Percentiles rank a stretch among this genome's conserved stretches.
Evolutionary conservation across 2,329 filamentous ascomycete genomes (phyloP).

Genomic region (Anthostomella pinea): DNA sequence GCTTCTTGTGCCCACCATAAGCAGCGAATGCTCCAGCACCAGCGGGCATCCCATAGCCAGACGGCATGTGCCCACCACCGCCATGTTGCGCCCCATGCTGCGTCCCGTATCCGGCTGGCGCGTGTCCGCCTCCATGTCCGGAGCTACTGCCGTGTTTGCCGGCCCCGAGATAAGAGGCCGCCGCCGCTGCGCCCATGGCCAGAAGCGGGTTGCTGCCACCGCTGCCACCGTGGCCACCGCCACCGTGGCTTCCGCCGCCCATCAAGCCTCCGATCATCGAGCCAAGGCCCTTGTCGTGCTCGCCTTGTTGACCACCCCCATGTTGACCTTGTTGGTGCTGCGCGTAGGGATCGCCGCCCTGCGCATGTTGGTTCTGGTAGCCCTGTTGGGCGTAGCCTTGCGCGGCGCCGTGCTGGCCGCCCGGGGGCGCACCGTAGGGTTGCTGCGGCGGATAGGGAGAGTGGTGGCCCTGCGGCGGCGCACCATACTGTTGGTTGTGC

Average conservation of each 20-base stretch:
- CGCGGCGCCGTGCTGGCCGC: too few species aligned
- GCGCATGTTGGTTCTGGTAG: constrained; percentile 17
- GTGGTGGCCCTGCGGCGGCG: constrained; percentile 21
- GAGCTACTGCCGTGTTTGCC: constrained; percentile 8
- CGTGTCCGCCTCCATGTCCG: constrained; percentile 9
- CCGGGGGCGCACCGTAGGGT: constrained; percentile 13
- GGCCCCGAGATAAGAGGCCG: constrained; percentile 19
- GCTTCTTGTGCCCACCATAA: constrained; percentile 20
- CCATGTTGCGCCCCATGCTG: too few species aligned
- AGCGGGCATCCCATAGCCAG: constrained; percentile 15
- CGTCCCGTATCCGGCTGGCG: constrained; percentile 3
- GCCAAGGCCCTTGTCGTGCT: constrained; percentile 24
- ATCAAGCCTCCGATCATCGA: constrained; percentile 20
- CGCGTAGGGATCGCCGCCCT: constrained; percentile 16
- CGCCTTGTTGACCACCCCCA: constrained; percentile 4
- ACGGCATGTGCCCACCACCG: too few species aligned
- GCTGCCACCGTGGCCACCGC: constrained; percentile 6
- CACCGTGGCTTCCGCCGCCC: constrained; percentile 17
- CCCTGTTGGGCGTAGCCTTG: constrained; percentile 13
- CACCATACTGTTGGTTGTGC: constrained; percentile 20
- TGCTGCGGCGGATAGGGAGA: constrained; percentile 22
- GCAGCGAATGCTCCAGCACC: constrained; percentile 14
- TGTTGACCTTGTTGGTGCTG: constrained; percentile 18
- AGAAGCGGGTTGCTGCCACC: too few species aligned
- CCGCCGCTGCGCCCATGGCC: constrained; percentile 21